Evolutionary conservation across 805 yeast genomes (phyloP).

Genomic region (Tetrapisispora arboricola): DNA sequence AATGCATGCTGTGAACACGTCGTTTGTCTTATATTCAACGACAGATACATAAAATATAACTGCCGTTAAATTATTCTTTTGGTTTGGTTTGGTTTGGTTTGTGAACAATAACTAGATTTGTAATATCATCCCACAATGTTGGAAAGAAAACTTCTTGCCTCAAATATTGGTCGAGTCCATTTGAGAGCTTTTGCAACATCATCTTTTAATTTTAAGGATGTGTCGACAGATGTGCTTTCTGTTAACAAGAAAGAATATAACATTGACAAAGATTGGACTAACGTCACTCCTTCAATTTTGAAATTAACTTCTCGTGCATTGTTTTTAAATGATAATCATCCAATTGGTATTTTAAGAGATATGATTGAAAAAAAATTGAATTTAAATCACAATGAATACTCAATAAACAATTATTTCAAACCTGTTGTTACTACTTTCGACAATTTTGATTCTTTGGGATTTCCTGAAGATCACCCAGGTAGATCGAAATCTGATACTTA

Average conservation of each 20-base stretch:
- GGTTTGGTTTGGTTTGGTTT: too few relatives aligned
- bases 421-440: constrained; percentile 77
- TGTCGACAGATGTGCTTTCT: not conserved
- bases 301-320: constrained; percentile 60
- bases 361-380: constrained; percentile 61
- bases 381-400: constrained; percentile 48
- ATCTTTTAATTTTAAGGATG: not conserved
- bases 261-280: constrained; percentile 68
- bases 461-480: constrained; percentile 89
- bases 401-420: constrained; percentile 54
- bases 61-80: too few relatives aligned
- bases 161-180: not conserved
- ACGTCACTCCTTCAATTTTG: constrained; percentile 66
- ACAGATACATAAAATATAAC: too few relatives aligned
- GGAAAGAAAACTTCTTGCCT: not conserved
- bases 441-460: constrained; percentile 87
- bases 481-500: constrained; percentile 88
- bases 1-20: too few relatives aligned
- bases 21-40: too few relatives aligned
- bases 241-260: constrained; percentile 42
- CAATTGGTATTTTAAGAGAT: constrained; percentile 74
- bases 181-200: not conserved
- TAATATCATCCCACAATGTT: not conserved
- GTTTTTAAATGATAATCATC: constrained; percentile 69
- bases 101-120: too few relatives aligned